phyloP scores from a whole-genome alignment of 2,329 filamentous ascomycete species.

The Trichoderma sp. region DNA sequence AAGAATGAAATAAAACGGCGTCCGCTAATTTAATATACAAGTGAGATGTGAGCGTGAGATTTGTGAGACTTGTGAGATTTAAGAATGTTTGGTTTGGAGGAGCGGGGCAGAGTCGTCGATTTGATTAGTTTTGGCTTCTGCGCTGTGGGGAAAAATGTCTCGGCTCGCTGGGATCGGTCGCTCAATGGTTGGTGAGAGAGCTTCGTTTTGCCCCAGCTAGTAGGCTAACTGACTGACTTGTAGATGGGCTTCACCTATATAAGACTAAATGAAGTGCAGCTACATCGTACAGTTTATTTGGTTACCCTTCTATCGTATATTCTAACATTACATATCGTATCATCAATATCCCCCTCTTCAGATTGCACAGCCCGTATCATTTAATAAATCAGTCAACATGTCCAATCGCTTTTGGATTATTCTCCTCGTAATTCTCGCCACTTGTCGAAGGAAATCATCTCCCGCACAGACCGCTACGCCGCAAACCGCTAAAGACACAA shows the following conservation, averaged over 20 bases:
- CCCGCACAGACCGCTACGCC: background rate
- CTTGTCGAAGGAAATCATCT: slow-evolving; percentile 12
- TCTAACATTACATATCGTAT: slow-evolving; percentile 15
- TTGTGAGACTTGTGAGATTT: slow-evolving; percentile 18
- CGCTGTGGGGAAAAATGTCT: background rate
- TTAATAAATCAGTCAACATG: background rate
- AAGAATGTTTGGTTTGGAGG: background rate
- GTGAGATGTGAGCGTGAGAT: slow-evolving; percentile 12
- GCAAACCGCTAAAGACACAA: background rate
- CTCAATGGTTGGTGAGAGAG: background rate
- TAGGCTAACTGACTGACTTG: background rate
- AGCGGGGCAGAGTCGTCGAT: background rate
- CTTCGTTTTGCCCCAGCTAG: background rate
- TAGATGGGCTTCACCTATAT: background rate
- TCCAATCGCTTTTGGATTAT: background rate
- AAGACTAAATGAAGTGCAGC: background rate
- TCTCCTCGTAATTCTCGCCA: slow-evolving; percentile 1
- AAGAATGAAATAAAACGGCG: background rate
- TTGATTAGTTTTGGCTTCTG: background rate
- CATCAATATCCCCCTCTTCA: background rate
- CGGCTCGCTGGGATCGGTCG: background rate
- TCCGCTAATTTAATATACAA: background rate
- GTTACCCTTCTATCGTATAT: slow-evolving; percentile 19
- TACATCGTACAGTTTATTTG: slow-evolving; percentile 9
- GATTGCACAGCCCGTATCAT: background rate